A percentile compares a stretch with the other conserved stretches of the same genome.
Conservation (phyloP, 1,139 yeast genomes). For the Ashbya aceris region DNA sequence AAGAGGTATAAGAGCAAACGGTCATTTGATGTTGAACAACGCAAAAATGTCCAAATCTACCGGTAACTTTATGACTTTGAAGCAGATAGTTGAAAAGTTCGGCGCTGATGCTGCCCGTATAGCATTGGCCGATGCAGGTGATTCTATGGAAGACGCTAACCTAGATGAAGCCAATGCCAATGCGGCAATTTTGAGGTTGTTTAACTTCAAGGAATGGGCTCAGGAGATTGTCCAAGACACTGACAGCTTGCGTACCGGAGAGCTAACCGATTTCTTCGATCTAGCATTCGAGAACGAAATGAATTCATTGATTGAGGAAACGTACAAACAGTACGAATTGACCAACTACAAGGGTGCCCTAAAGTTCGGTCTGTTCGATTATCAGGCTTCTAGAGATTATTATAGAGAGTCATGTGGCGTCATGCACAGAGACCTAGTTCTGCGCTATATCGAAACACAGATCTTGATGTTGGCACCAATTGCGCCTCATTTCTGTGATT, state of each 20-base stretch:
- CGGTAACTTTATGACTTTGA: conserved; percentile 91
- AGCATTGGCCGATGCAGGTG: conserved; percentile 98
- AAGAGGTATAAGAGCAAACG: conserved; percentile 85
- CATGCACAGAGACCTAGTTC: conserved; percentile 78
- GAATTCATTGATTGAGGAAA: conserved; percentile 68
- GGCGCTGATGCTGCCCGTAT: conserved; percentile 98
- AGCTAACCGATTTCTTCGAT: conserved; percentile 63
- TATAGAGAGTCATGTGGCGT: conserved; percentile 70
- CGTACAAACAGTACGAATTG: conserved; percentile 57
- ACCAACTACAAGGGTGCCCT: conserved; percentile 85
- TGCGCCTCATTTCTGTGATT: conserved; percentile 94
- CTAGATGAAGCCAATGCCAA: conserved; percentile 95
- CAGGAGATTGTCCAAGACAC: conserved; percentile 55
- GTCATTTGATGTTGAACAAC: conserved; percentile 89
- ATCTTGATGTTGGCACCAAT: conserved; percentile 79
- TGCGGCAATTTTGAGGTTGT: conserved; percentile 91
- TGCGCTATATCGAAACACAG: conserved; percentile 78
- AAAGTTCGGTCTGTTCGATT: conserved; percentile 85
- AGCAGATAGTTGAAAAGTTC: conserved; percentile 73
- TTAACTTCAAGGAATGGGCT: conserved; percentile 91
- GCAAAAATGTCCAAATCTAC: conserved; percentile 98
- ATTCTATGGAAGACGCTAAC: conserved; percentile 93
- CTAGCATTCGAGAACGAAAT: conserved; percentile 87
- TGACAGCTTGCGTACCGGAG: conserved; percentile 61
- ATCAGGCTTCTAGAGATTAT: conserved; percentile 90